Percentiles rank a stretch among this genome's conserved stretches.
These are phyloP conservation scores for Chlamydomonas sp. DNA, from an alignment of 139 green algal species.

Conservation along the genomic window DNA sequence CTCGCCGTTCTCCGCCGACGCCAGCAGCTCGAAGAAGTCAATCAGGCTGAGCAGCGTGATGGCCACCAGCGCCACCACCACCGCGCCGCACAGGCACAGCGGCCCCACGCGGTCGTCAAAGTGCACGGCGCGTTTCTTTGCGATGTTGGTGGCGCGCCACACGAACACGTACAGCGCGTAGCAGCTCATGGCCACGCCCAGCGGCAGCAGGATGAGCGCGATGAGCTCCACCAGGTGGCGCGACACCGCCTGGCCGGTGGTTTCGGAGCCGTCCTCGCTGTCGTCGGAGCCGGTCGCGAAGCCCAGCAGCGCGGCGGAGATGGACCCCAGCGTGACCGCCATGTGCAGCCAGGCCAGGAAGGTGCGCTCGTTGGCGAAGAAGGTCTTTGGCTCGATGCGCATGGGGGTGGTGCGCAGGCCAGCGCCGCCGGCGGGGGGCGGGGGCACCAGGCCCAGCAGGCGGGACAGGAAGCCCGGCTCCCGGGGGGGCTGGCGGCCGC, in stretches of 20 bases:
- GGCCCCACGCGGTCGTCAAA: conserved; percentile 86
- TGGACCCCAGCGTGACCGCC: conserved; percentile 88
- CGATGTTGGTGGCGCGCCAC: conserved; percentile 77
- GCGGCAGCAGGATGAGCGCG: conserved; percentile 88
- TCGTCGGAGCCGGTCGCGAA: conserved; percentile 56
- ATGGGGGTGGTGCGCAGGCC: conserved; percentile 59
- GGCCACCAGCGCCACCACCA: conserved; percentile 72
- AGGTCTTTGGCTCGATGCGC: conserved; percentile 96
- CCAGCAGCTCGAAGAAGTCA: conserved; percentile 70
- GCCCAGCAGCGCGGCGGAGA: conserved; percentile 81
- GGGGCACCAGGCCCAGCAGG: conserved; percentile 44
- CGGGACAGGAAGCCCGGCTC: conserved; percentile 35
- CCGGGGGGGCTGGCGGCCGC: neutral
- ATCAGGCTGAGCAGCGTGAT: conserved; percentile 81
- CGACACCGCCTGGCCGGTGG: conserved; percentile 27
- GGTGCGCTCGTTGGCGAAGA: conserved; percentile 97
- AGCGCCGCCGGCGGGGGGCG: neutral
- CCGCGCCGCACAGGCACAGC: conserved; percentile 71
- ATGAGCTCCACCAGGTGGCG: conserved; percentile 82
- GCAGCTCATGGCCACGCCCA: conserved; percentile 81
- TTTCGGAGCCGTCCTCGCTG: neutral
- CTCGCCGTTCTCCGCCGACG: neutral
- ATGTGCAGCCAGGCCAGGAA: conserved; percentile 98
- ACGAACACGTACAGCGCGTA: conserved; percentile 89
- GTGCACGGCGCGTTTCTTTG: conserved; percentile 69